Evolutionary conservation across 805 yeast genomes (phyloP).

Genomic region (Priceomyces carsonii): DNA sequence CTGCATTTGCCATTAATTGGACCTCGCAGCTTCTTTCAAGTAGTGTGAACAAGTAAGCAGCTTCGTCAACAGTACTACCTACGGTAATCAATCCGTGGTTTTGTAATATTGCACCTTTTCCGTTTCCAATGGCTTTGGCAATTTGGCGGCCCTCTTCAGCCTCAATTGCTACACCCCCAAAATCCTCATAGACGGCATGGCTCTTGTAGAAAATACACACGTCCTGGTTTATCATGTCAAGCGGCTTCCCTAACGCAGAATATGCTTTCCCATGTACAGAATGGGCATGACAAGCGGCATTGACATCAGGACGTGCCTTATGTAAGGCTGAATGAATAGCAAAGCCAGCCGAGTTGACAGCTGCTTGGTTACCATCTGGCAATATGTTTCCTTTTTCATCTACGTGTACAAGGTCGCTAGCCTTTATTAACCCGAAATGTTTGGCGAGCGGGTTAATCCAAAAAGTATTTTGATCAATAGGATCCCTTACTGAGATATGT

Average conservation of each 20-base stretch:
- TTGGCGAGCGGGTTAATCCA: constrained; percentile 90
- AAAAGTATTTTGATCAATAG: constrained; percentile 74
- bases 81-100: constrained; percentile 38
- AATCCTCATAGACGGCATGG: constrained; percentile 65
- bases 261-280: constrained; percentile 41
- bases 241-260: constrained; percentile 35
- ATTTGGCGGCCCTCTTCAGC: constrained; percentile 30
- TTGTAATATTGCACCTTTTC: constrained; percentile 32
- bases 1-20: constrained; percentile 38
- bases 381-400: constrained; percentile 37
- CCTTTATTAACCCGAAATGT: constrained; percentile 55
- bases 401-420: constrained; percentile 41
- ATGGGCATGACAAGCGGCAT: constrained; percentile 45
- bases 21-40: constrained; percentile 33
- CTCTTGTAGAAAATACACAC: constrained; percentile 64
- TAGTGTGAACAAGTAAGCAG: constrained; percentile 33
- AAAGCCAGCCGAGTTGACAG: constrained; percentile 45
- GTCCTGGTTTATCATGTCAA: constrained; percentile 83
- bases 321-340: constrained; percentile 42
- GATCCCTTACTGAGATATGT: constrained; percentile 83
- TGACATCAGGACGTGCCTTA: constrained; percentile 37
- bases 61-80: constrained; percentile 37
- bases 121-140: constrained; percentile 30
- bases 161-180: constrained; percentile 73
- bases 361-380: constrained; percentile 38